Conservation (phyloP, 2,329 filamentous ascomycete genomes). For the Sordariomycetes sp. region DNA sequence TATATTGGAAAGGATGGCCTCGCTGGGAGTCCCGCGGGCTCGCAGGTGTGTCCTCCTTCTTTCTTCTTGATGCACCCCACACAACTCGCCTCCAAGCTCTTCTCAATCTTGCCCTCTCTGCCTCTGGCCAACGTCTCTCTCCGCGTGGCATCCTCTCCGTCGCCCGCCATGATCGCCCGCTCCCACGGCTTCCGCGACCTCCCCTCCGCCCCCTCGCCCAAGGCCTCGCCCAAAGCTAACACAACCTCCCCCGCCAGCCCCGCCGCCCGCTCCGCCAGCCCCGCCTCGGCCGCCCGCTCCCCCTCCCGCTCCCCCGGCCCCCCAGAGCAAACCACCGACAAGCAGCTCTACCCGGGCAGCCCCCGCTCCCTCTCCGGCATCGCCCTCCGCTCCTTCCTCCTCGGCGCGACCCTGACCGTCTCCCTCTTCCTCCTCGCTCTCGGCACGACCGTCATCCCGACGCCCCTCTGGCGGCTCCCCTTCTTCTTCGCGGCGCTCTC, state of each 20-base stretch:
- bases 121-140: not conserved
- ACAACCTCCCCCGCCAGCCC: not conserved
- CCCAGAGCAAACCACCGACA: conserved; percentile 3
- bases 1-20: not conserved
- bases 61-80: not conserved
- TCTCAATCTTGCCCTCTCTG: not conserved
- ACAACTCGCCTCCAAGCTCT: not conserved
- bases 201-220: not conserved
- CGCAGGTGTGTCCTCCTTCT: not conserved
- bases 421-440: conserved; percentile 14
- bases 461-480: conserved; percentile 44
- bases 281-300: not conserved
- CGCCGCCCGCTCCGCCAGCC: not conserved
- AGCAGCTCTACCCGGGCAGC: conserved; percentile 27
- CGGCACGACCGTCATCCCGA: conserved; percentile 19
- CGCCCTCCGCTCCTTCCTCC: conserved; percentile 40
- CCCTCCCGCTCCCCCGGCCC: not conserved
- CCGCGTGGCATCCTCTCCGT: not conserved
- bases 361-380: conserved; percentile 46
- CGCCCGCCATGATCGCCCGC: not conserved
- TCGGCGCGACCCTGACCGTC: conserved; percentile 30
- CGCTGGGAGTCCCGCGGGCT: not conserved
- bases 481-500: conserved; percentile 59
- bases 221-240: not conserved
- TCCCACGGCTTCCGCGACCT: not conserved